Base-by-base conservation (phyloP, 2,329 filamentous ascomycete genomes). In the Fusarium pininemorale region DNA sequence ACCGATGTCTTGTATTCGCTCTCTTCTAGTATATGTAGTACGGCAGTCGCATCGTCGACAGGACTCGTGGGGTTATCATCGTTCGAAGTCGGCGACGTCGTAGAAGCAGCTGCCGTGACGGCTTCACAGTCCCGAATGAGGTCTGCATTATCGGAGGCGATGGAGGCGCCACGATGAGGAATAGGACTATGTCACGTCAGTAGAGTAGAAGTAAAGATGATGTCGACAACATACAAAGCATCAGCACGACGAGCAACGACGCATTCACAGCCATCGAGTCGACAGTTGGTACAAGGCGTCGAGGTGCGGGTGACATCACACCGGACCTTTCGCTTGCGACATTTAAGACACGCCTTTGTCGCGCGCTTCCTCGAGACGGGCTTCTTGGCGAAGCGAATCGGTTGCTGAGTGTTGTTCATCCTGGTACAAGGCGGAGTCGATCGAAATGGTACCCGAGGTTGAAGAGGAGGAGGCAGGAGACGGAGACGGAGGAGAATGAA, bases 231-330 rank as follows among this genome's bases (percentile, higher is more conserved):
- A 47, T 64, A 75, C 72, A 69, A 50, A 12, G 68, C 54, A 39
- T 58, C 59, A 3, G 58, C 72, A 20, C 72, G 65, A 51, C 60
- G 61, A 24, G 72, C 65, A 16, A 76, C 63, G 18, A 74, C 57
- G 9, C 74, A 76, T 24, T 67, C 65, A 15, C 57, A 59, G 13
- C 70, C 74, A 20, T 76, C 74, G 5, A 76, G 66, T 30, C 74
- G 72, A 37, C 74, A 76, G 28, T 76, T 76, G 30, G 74, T 76
- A 15, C 74, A 76, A 3, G 74, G 74, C 37, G 70, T 55, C 2
- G 65, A 62, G 8, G 74, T 76, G 18, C 74, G 65, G 0, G 74
- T 76, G 28, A 76, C 74, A 60, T 76, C 74, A 47, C 74, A 76
- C 7, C 74, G 66, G 13, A 76, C 74, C 58, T 76, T 76, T 51